Base-by-base conservation (phyloP, 371 early-diverging fungal species). In the Mortierella sp. region DNA sequence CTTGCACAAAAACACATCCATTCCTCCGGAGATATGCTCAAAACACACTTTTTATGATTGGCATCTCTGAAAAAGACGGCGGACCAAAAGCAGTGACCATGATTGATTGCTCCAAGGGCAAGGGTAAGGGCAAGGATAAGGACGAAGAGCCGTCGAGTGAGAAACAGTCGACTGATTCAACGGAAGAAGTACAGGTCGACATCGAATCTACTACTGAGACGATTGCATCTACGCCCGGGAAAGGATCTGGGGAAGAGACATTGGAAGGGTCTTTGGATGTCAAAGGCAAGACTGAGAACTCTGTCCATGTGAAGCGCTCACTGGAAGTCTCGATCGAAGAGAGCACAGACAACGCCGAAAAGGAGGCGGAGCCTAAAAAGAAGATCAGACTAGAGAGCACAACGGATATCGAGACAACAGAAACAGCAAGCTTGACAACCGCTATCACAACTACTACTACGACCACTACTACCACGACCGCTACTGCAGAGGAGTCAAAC, bases 1-100 rank as follows among this genome's bases (percentile, higher is more conserved):
- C 69, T 0, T 96, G 97, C 64, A 91, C 92, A 7, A 81, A 66
- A n/a, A 76, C 73, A 25, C 84, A 92, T 70, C 82, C 91, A 4
- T 89, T 92, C 44, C 64, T 92, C 44, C 80, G 83, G 19, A 68
- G 84, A 51, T 84, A 89, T 64, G 72, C 81, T 14, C 69, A 83
- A 56, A 72, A 86, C 64, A 58, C 83, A 45, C 65, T 82, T 59
- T 87, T 91, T 65, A 80, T 87, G 70, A 75, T 85, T 67, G 88
- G 90, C 45, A 48, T 85, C 58, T 60, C 80, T 37, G 67, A 75
- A 67, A 74, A 81, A 48, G 57, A 83, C 30, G 70, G 74, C 74
- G 67, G 70, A 64, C 67, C 74, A 81, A 56, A 84, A 70, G 59
- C 72, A 63, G 81, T 64, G 37, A 61, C 61, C 12, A 75, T 72